These are phyloP conservation scores for Suhomyces sp. DNA, from an alignment of 805 yeast genomes.

Conservation along the genomic window DNA sequence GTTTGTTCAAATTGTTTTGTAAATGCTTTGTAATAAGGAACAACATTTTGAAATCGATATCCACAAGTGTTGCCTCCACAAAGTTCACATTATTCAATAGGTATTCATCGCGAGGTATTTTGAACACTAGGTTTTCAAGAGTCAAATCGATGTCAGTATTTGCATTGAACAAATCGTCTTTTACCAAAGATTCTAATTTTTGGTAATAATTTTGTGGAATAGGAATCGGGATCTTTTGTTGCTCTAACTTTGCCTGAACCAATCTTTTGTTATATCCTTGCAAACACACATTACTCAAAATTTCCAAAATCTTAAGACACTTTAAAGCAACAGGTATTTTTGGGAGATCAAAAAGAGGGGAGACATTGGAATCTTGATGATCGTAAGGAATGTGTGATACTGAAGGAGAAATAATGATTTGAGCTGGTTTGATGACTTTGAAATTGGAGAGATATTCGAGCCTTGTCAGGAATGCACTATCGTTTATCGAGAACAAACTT, in stretches of 20 bases:
- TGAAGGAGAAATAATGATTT: constrained; percentile 27
- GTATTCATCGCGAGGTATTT: constrained; percentile 16
- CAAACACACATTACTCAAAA: constrained; percentile 26
- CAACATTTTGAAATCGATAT: constrained; percentile 38
- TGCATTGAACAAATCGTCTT: constrained; percentile 17
- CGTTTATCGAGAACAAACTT: constrained; percentile 38
- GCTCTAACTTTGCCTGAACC: constrained; percentile 24
- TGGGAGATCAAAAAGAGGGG: constrained; percentile 34
- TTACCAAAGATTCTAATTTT: constrained; percentile 22
- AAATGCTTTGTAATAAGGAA: constrained; percentile 26
- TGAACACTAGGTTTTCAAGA: constrained; percentile 18
- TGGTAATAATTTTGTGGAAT: constrained; percentile 12
- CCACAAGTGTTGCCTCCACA: constrained; percentile 30
- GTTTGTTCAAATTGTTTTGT: constrained; percentile 25
- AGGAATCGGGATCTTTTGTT: constrained; percentile 12
- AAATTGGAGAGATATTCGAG: constrained; percentile 29
- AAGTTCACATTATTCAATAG: constrained; percentile 16
- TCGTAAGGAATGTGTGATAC: constrained; percentile 44
- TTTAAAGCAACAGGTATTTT: constrained; percentile 19
- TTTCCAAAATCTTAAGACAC: constrained; percentile 30
- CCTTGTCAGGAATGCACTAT: constrained; percentile 27
- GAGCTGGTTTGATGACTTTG: constrained; percentile 23
- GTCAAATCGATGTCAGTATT: constrained; percentile 26
- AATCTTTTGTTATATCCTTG: constrained; percentile 41
- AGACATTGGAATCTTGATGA: constrained; percentile 33